Conservation (phyloP, 441 rosid genomes). For the Omphalea diandra region DNA sequence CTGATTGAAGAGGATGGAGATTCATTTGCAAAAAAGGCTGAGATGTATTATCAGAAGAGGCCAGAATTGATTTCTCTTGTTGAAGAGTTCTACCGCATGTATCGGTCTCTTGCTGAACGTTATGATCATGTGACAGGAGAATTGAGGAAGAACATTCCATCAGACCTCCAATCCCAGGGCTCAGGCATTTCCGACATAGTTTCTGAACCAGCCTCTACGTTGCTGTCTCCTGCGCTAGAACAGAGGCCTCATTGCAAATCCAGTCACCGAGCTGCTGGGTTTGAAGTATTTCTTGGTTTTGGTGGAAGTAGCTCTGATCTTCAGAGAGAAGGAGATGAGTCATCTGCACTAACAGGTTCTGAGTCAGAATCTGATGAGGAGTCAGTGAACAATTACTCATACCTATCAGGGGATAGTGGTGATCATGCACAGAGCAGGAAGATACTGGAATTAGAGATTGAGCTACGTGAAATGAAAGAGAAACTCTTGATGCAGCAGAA, state of each 20-base stretch:
- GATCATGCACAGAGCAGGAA: conserved; percentile 48
- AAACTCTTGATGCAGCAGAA: conserved; percentile 55
- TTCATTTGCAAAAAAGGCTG: conserved; percentile 88
- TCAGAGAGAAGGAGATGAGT: conserved; percentile 73
- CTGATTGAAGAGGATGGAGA: conserved; percentile 91
- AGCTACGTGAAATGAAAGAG: conserved; percentile 69
- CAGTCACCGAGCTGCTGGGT: conserved; percentile 85
- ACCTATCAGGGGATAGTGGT: conserved; percentile 39
- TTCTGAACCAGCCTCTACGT: conserved; percentile 43
- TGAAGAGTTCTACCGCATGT: conserved; percentile 86
- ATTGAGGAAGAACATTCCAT: conserved; percentile 56
- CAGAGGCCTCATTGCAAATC: conserved; percentile 48
- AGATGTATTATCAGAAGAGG: conserved; percentile 87
- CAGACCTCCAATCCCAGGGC: conserved; percentile 81
- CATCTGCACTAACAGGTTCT: conserved; percentile 67
- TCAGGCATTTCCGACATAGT: conserved; percentile 55
- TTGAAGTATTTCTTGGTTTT: conserved; percentile 72
- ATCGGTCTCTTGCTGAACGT: conserved; percentile 83
- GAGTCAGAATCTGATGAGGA: conserved; percentile 78
- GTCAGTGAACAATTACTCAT: conserved; percentile 65
- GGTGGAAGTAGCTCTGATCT: conserved; percentile 58
- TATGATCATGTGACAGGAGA: conserved; percentile 84
- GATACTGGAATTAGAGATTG: conserved; percentile 65
- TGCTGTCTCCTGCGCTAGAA: conserved; percentile 45
- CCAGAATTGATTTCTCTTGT: conserved; percentile 75